These are phyloP conservation scores for Tetraselmis chui DNA, from an alignment of 139 green algal genomes.

Conservation along the genomic window DNA sequence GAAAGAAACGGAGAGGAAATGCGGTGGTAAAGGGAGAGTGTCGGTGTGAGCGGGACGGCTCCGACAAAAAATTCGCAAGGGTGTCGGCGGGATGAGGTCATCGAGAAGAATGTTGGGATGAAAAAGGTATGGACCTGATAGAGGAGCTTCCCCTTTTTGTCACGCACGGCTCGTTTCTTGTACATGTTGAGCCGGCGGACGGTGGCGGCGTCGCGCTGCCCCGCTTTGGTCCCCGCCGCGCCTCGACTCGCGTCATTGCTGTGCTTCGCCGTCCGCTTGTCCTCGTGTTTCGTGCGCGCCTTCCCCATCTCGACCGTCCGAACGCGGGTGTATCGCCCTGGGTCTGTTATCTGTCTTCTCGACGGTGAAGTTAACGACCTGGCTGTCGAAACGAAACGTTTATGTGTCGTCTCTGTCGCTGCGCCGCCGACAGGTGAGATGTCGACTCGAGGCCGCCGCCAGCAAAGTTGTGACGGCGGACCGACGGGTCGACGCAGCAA, in stretches of 20 bases:
- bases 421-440: too few relatives aligned
- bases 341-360: too few relatives aligned
- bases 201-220: constrained; percentile 63
- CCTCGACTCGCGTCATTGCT: constrained; percentile 57
- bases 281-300: constrained; percentile 8
- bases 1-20: not conserved
- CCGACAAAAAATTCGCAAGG: not conserved
- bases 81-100: not conserved
- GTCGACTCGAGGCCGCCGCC: too few relatives aligned
- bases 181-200: constrained; percentile 95
- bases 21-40: not conserved
- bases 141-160: constrained; percentile 86
- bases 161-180: constrained; percentile 70
- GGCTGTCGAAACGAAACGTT: too few relatives aligned
- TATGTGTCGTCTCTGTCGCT: too few relatives aligned
- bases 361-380: too few relatives aligned
- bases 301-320: not conserved
- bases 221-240: constrained; percentile 39
- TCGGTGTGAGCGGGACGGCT: not conserved
- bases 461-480: too few relatives aligned
- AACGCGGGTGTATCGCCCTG: too few relatives aligned
- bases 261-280: constrained; percentile 75
- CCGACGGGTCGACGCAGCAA: too few relatives aligned
- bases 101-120: too few relatives aligned
- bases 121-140: constrained; percentile 43